Conservation (phyloP, 2,329 filamentous ascomycete genomes). For the Aspergillus quadricinctus region DNA sequence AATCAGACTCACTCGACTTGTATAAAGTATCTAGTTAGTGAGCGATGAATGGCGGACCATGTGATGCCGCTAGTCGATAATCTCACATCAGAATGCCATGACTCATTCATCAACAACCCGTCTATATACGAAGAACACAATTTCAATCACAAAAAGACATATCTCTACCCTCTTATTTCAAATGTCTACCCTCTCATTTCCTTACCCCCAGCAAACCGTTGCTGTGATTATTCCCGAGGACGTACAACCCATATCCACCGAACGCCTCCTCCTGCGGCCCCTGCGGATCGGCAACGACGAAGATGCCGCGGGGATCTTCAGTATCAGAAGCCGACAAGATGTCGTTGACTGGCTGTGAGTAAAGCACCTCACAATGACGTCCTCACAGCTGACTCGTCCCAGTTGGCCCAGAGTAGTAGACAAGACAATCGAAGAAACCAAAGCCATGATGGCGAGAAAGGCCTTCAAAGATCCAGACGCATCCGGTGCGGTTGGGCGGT, state of each 20-base stretch:
- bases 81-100: neutral
- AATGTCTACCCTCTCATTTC: neutral
- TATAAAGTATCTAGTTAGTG: no score
- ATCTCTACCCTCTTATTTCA: neutral
- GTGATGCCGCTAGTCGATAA: neutral
- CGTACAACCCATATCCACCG: conserved; percentile 5
- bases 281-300: conserved; percentile 6
- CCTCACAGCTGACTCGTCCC: neutral
- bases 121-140: neutral
- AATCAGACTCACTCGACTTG: neutral
- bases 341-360: conserved; percentile 27
- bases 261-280: conserved; percentile 17
- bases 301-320: conserved; percentile 20
- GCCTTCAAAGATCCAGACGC: conserved; percentile 17
- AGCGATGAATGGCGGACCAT: no score
- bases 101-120: neutral
- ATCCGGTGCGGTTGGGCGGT: conserved; percentile 13
- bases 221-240: neutral
- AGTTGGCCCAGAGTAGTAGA: conserved; percentile 13
- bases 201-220: neutral
- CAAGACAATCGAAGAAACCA: conserved; percentile 12
- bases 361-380: neutral
- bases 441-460: conserved; percentile 10
- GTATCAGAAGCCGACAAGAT: conserved; percentile 18
- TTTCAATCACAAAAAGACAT: neutral